Conservation (phyloP, 1,139 yeast species). For the Suhomyces yuchorum region DNA sequence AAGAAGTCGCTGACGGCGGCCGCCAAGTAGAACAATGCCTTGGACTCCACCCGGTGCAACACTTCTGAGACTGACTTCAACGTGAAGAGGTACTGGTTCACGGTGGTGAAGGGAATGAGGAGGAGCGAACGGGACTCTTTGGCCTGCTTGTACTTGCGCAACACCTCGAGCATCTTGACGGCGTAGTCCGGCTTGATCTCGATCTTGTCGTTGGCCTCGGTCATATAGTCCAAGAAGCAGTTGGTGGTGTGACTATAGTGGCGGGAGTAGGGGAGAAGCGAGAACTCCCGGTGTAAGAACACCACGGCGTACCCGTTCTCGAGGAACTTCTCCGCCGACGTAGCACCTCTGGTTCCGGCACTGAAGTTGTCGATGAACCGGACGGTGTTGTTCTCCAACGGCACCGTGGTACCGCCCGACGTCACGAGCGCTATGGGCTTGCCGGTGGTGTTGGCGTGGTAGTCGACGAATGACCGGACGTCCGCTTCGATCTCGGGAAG, state of each 20-base stretch:
- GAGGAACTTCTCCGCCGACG: conserved; percentile 89
- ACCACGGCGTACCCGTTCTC: conserved; percentile 88
- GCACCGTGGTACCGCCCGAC: conserved; percentile 98
- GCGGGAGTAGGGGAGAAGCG: conserved; percentile 86
- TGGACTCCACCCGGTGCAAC: conserved; percentile 53
- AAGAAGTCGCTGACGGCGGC: conserved; percentile 98
- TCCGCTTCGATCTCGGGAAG: conserved; percentile 60
- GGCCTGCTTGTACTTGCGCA: conserved; percentile 65
- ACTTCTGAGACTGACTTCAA: conserved; percentile 66
- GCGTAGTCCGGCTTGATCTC: conserved; percentile 64
- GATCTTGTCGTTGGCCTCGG: conserved; percentile 53
- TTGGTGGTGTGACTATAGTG: conserved; percentile 84
- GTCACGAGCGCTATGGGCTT: conserved; percentile 79
- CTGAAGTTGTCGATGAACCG: conserved; percentile 95
- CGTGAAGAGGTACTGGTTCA: conserved; percentile 88
- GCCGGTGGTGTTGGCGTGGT: conserved; percentile 39
- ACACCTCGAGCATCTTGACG: conserved; percentile 62
- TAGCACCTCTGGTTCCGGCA: conserved; percentile 97
- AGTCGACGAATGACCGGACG: conserved; percentile 60
- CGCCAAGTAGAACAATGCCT: conserved; percentile 81
- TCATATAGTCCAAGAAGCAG: conserved; percentile 83
- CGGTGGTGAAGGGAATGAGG: conserved; percentile 88
- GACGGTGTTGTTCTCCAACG: conserved; percentile 93
- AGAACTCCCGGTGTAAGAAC: conserved; percentile 88
- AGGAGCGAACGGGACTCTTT: conserved; percentile 61